Evolutionary conservation across 1,284 basidiomycete species (phyloP).

Genomic region (Ganoderma lucidum): DNA sequence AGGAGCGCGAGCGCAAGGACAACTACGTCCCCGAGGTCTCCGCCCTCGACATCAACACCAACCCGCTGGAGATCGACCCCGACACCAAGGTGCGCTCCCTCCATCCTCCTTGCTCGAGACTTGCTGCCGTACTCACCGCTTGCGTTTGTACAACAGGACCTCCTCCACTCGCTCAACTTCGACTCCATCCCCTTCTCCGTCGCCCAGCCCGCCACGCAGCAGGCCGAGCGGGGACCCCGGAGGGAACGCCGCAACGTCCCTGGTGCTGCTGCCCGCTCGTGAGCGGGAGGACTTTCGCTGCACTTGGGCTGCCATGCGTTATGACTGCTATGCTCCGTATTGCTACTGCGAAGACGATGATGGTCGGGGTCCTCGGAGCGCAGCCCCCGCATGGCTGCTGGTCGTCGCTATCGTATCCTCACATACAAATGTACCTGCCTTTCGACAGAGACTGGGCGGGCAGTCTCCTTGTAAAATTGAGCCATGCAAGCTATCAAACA

Average conservation of each 20-base stretch:
- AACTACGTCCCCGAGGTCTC: slow-evolving; percentile 98
- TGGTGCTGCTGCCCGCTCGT: slow-evolving; percentile 60
- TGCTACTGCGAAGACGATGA: slow-evolving; percentile 28
- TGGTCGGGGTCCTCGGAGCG: slow-evolving; percentile 24
- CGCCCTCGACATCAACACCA: slow-evolving; percentile 83
- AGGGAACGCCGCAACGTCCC: slow-evolving; percentile 86
- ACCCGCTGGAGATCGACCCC: slow-evolving; percentile 85
- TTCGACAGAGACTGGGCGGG: slow-evolving; percentile 27
- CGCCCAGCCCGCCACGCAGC: slow-evolving; percentile 70
- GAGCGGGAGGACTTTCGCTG: slow-evolving; percentile 19
- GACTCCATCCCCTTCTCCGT: slow-evolving; percentile 84
- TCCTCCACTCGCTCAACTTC: slow-evolving; percentile 91
- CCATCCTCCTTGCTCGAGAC: neutral
- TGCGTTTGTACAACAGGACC: slow-evolving; percentile 59
- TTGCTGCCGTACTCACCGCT: neutral
- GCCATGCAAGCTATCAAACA: slow-evolving; percentile 25
- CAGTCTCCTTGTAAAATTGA: slow-evolving; percentile 33
- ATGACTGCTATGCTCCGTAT: slow-evolving; percentile 39
- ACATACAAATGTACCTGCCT: slow-evolving; percentile 33
- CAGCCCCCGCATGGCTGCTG: slow-evolving; percentile 27
- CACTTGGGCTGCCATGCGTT: slow-evolving; percentile 34
- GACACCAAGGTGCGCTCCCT: slow-evolving; percentile 83
- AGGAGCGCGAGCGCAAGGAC: slow-evolving; percentile 99
- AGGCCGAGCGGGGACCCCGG: slow-evolving; percentile 76
- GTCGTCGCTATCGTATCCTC: slow-evolving; percentile 29